Evolutionary conservation across 768 basidiomycete genomes (phyloP).

Genomic region (Pulveroboletus sp.): DNA sequence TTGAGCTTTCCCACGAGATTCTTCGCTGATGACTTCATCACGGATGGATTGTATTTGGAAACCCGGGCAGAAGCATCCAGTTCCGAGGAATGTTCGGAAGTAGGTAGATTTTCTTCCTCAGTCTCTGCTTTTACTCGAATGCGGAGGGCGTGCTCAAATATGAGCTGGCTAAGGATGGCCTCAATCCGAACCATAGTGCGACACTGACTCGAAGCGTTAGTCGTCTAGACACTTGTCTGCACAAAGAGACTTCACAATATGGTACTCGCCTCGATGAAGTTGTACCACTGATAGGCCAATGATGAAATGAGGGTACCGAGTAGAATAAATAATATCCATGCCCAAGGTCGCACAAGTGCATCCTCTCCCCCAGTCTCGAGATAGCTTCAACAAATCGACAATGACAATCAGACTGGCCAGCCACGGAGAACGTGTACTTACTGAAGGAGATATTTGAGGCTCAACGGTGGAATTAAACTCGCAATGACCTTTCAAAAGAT

Average conservation of each 20-base stretch:
- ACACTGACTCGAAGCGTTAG: background rate
- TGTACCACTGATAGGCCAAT: background rate
- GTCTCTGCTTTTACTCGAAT: slow-evolving; percentile 1
- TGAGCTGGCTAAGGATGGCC: slow-evolving; percentile 1
- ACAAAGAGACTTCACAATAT: background rate
- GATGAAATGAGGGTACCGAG: background rate
- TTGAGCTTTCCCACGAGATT: slow-evolving; percentile 1
- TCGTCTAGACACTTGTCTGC: background rate
- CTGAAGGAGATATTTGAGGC: slow-evolving; percentile 1
- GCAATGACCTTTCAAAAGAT: background rate
- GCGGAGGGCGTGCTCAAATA: slow-evolving; percentile 3
- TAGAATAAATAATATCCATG: background rate
- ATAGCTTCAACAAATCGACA: background rate
- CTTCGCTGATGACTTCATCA: background rate
- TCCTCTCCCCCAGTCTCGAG: background rate
- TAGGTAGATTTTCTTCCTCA: background rate
- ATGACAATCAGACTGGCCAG: background rate
- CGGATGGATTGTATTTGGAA: background rate
- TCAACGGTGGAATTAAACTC: background rate
- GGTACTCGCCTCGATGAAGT: background rate
- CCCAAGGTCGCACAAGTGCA: background rate
- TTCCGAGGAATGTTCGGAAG: background rate
- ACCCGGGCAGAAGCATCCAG: background rate
- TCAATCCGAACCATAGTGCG: slow-evolving; percentile 1
- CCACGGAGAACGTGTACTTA: background rate